Evolutionary conservation across 2,329 filamentous ascomycete species (phyloP).

Genomic region (Zalaria obscura): DNA sequence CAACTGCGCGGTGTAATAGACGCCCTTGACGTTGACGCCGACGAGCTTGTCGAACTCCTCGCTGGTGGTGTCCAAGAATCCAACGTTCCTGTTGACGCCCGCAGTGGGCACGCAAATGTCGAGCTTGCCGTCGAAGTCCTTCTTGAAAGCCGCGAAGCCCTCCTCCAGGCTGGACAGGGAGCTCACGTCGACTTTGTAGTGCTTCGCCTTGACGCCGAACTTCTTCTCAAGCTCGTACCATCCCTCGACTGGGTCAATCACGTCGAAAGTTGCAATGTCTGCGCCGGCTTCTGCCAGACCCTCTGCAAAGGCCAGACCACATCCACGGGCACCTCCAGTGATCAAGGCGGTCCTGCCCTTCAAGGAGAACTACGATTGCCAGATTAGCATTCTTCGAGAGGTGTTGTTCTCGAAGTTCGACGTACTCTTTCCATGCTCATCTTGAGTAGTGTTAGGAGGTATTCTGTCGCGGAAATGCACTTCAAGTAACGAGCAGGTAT

Average conservation of each 20-base stretch:
- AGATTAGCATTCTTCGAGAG: too few relatives aligned
- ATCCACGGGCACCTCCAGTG: conserved; percentile 55
- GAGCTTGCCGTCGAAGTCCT: conserved; percentile 21
- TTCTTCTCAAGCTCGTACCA: conserved; percentile 26
- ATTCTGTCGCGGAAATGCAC: too few relatives aligned
- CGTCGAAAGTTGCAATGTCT: conserved; percentile 44
- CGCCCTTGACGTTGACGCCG: conserved; percentile 29
- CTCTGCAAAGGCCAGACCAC: conserved; percentile 50
- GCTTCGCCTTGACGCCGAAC: conserved; percentile 44
- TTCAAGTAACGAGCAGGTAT: too few relatives aligned
- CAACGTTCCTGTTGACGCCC: conserved; percentile 30
- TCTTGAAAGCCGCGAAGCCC: conserved; percentile 20
- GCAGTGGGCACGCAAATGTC: conserved; percentile 32
- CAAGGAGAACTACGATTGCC: conserved; percentile 39
- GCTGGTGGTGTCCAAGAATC: conserved; percentile 30
- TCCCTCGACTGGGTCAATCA: conserved; percentile 34
- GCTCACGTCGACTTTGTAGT: conserved; percentile 24
- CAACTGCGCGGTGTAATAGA: conserved; percentile 33
- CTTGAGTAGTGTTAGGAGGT: too few relatives aligned
- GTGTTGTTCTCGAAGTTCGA: too few relatives aligned
- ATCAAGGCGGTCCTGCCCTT: conserved; percentile 58
- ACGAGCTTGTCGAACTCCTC: conserved; percentile 28
- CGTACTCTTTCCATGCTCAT: too few relatives aligned
- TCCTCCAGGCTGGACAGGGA: conserved; percentile 16
- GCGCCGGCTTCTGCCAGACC: conserved; percentile 56